These are phyloP conservation scores for Rhodotorula sp. DNA, from an alignment of 1,284 basidiomycete genomes.

Conservation along the genomic window DNA sequence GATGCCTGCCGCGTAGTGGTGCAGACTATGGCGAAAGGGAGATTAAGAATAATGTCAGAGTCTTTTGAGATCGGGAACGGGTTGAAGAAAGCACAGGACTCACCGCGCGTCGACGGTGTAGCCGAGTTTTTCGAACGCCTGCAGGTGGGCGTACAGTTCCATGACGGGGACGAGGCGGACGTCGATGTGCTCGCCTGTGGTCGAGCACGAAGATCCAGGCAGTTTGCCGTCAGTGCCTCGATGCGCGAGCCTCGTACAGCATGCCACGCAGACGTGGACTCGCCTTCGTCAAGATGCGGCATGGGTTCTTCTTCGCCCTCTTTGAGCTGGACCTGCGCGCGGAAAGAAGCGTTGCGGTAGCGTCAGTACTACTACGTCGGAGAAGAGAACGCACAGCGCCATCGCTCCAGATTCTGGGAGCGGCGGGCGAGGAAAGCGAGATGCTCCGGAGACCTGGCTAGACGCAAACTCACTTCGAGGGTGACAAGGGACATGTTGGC, in stretches of 20 bases:
- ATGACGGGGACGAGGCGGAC: conserved; percentile 66
- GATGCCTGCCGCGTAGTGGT: conserved; percentile 69
- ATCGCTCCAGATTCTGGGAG: background rate
- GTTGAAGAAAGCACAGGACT: background rate
- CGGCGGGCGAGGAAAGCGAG: background rate
- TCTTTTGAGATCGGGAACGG: background rate
- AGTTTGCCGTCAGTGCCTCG: background rate
- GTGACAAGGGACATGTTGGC: conserved; percentile 77
- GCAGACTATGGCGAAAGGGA: conserved; percentile 49
- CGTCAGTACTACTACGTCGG: background rate
- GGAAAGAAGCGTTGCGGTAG: background rate
- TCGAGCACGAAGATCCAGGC: background rate
- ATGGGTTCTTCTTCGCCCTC: conserved; percentile 58
- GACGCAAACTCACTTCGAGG: conserved; percentile 50
- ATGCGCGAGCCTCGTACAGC: background rate
- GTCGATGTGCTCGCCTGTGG: conserved; percentile 59
- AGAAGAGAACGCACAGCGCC: background rate
- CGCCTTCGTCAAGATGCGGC: conserved; percentile 72
- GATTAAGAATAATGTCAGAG: background rate
- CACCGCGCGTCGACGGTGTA: conserved; percentile 70
- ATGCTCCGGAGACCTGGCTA: too few species aligned
- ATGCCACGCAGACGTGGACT: too few species aligned
- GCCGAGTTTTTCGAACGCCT: conserved; percentile 64
- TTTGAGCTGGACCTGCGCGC: conserved; percentile 56
- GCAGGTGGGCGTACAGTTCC: conserved; percentile 62